These are phyloP conservation scores for Aspergillus pseudoviridinutans DNA, from an alignment of 2,329 filamentous ascomycete species.

Conservation along the genomic window DNA sequence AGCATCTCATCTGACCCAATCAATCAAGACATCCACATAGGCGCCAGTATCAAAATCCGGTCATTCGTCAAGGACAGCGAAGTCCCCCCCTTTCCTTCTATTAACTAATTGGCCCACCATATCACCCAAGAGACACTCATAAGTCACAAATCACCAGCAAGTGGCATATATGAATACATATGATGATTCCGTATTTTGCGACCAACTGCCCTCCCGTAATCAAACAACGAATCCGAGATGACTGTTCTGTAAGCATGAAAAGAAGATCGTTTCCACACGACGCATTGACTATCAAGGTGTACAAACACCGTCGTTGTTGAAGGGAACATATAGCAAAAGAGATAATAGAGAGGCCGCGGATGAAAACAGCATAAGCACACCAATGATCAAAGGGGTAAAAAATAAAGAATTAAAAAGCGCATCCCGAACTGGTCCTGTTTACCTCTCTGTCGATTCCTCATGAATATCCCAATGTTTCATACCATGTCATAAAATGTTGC, in stretches of 20 bases:
- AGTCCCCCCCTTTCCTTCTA: slow-evolving; percentile 2
- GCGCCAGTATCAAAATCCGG: not conserved
- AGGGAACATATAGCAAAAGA: not conserved
- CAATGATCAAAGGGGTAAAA: not conserved
- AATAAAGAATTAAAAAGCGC: slow-evolving; percentile 1
- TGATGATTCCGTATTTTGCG: not conserved
- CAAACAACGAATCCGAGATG: not conserved
- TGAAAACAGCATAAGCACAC: not conserved
- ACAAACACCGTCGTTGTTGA: not conserved
- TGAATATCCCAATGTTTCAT: slow-evolving; percentile 14
- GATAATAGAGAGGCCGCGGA: not conserved
- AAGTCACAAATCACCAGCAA: not conserved
- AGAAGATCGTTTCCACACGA: not conserved
- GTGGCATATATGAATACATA: not conserved
- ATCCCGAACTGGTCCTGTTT: not conserved
- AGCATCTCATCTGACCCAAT: not conserved
- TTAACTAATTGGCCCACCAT: not conserved
- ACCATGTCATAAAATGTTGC: slow-evolving; percentile 12
- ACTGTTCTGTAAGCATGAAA: not conserved
- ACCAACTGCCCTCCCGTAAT: not conserved
- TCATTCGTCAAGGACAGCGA: not conserved
- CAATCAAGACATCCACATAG: not conserved
- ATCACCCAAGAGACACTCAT: not conserved
- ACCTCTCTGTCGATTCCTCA: slow-evolving; percentile 6
- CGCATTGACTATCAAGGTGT: not conserved